Evolutionary conservation across 2,329 filamentous ascomycete genomes (phyloP).

Genomic region (Venturia effusa): DNA sequence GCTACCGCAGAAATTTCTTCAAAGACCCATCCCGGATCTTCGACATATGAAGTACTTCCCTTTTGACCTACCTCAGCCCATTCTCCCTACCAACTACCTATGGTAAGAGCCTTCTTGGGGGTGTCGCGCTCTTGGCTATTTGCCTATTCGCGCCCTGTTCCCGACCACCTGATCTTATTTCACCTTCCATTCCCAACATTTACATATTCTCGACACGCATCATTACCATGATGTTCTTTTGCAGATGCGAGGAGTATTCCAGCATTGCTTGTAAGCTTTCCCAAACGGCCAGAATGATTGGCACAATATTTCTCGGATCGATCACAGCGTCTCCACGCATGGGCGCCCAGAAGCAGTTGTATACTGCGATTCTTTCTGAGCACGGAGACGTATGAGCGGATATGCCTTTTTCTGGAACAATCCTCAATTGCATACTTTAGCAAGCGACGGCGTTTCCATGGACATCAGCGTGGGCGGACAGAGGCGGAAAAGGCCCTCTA

Average conservation of each 20-base stretch:
- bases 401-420: not conserved
- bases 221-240: constrained; percentile 2
- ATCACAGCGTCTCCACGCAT: not conserved
- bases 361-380: not conserved
- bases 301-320: not conserved
- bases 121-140: not conserved
- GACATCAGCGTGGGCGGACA: not conserved
- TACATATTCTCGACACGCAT: not conserved
- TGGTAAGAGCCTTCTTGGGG: not conserved
- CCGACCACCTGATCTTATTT: not conserved
- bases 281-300: not conserved
- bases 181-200: not conserved
- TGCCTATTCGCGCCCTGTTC: not conserved
- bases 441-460: constrained; percentile 4
- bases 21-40: constrained; percentile 28
- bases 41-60: constrained; percentile 19
- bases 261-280: constrained; percentile 5
- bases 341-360: not conserved
- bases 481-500: not conserved
- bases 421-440: not conserved
- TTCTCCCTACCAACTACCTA: not conserved
- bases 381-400: not conserved
- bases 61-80: not conserved
- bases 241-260: constrained; percentile 2
- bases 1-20: constrained; percentile 30